Evolutionary conservation across 2,329 filamentous ascomycete species (phyloP), one percentile per base, ranked within the genome.

Genomic region (Scolecobasidium constrictum): DNA sequence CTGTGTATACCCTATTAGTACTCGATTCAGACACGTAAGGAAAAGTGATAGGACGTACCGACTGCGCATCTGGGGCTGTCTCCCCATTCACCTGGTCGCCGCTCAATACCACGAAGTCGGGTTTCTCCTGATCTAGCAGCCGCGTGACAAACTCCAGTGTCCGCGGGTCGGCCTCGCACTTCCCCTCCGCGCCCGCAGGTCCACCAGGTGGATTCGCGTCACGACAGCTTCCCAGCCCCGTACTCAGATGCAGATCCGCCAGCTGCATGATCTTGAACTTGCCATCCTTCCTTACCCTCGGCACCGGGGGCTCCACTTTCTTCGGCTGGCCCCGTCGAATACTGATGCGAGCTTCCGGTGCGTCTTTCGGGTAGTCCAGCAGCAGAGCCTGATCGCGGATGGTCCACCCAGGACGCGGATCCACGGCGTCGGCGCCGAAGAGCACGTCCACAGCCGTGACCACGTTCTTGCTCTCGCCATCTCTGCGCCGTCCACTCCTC

Each of bases 251-350:
- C 47, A 96, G 66, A 65, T 98, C 92, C n/a, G 87, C 83, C 43
- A 94, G 71, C 63, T 98, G 92, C 73, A 98, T 78, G 50, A 98
- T 94, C 68, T 96, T 96, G 69, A 96, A 96, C 53, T 83, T 86
- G 21, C 90, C 92, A 57, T 92, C 86, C 48, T 93, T 86, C 35
- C 77, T 75, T 49, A 98, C 86, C 46, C 84, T 77, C 9, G 82
- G 84, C 31, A 77, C 68, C 1, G 84, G 83, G 58, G 81, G 87
- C 54, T 78, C 73, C 26, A 72, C 61, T 50, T 80, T 75, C 17
- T 69, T 66, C 17, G 76, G 75, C 40, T 71, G 68, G 2, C 92
- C 90, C 52, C 84, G 76, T 40, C 86, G 77, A 39, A 95, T 71
- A 19, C 78, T 93, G 44, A 98, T 61, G 47, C 88, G 80, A 17